A percentile compares a stretch with the other conserved stretches of the same genome.
Evolutionary conservation across 331 rosid species (phyloP).

Genomic region (Rhamnella rubrinervis): DNA sequence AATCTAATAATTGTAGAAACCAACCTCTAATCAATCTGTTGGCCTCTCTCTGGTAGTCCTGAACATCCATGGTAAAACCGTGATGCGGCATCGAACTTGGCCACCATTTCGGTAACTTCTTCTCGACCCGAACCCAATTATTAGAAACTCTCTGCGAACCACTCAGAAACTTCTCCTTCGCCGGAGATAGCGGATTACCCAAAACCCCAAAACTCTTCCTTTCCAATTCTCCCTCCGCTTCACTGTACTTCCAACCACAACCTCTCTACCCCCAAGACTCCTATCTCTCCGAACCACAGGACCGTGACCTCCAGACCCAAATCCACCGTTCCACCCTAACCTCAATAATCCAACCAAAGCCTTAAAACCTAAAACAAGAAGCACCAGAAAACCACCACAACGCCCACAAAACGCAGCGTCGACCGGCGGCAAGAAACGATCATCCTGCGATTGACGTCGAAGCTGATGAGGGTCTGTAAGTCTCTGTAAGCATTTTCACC

Average conservation of each 20-base stretch:
- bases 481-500: conserved; percentile 58
- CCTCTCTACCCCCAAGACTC: conserved; percentile 92
- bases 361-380: conserved; percentile 36
- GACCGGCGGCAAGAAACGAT: conserved; percentile 73
- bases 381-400: conserved; percentile 32
- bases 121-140: conserved; percentile 27
- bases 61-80: conserved; percentile 21
- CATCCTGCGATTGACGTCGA: conserved; percentile 44
- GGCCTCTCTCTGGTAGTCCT: conserved; percentile 61
- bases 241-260: conserved; percentile 47
- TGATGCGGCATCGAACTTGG: conserved; percentile 31
- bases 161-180: conserved; percentile 2
- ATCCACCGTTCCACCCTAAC: conserved; percentile 38
- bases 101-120: conserved; percentile 88
- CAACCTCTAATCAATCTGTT: conserved; percentile 72
- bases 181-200: conserved; percentile 29
- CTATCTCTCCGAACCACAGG: conserved; percentile 76
- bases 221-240: neutral
- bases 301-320: conserved; percentile 15
- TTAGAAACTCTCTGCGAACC: conserved; percentile 20
- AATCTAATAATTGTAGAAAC: neutral
- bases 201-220: conserved; percentile 28
- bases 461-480: conserved; percentile 55
- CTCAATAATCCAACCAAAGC: conserved; percentile 32
- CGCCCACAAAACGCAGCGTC: conserved; percentile 56